Evolutionary conservation across 2,329 filamentous ascomycete genomes (phyloP).

Genomic region (Beauveria brongniartii): DNA sequence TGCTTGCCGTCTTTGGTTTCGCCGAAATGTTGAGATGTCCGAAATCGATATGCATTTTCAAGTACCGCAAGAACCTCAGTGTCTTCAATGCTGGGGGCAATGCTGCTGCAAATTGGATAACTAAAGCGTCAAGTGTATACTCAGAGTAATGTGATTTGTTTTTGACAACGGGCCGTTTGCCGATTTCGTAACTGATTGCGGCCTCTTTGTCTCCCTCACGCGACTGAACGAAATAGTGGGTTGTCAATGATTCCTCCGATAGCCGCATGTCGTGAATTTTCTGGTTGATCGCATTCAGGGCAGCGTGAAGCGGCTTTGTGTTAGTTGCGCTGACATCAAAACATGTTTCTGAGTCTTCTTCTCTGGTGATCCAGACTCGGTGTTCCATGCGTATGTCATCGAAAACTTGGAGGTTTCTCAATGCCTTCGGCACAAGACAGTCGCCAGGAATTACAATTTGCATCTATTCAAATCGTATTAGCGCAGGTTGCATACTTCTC

Average conservation of each 20-base stretch:
- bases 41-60: conserved; percentile 27
- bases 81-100: conserved; percentile 18
- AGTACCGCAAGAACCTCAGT: conserved; percentile 18
- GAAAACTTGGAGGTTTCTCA: conserved; percentile 19
- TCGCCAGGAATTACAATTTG: conserved; percentile 23
- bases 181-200: conserved; percentile 18
- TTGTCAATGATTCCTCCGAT: conserved; percentile 17
- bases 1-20: conserved; percentile 19
- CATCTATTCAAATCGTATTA: conserved; percentile 12
- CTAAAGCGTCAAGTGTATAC: background rate
- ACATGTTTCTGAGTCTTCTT: conserved; percentile 8
- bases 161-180: conserved; percentile 18
- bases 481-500: background rate
- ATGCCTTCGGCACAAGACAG: conserved; percentile 18
- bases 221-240: conserved; percentile 22
- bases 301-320: conserved; percentile 20
- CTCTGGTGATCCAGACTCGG: conserved; percentile 24
- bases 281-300: conserved; percentile 23
- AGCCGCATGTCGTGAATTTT: conserved; percentile 25
- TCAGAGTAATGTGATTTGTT: background rate
- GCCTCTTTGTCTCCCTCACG: conserved; percentile 11
- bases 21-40: conserved; percentile 21
- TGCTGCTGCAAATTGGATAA: conserved; percentile 14
- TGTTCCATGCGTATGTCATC: conserved; percentile 22
- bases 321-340: conserved; percentile 20